These are phyloP conservation scores for Hypoxylon sp. DNA, from an alignment of 2,329 filamentous ascomycete species.

Conservation along the genomic window DNA sequence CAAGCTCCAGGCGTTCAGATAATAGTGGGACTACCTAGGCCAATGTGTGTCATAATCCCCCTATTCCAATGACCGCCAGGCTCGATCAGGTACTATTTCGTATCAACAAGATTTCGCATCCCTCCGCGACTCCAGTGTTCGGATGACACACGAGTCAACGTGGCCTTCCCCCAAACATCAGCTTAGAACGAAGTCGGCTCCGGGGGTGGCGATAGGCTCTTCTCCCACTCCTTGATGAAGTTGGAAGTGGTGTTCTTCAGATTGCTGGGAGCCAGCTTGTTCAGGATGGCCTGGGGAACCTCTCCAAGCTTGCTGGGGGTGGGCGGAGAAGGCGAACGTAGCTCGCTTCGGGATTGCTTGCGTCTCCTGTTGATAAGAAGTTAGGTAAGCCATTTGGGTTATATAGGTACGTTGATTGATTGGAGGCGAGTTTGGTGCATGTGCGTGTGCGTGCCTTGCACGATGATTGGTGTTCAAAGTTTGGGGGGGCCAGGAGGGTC, in stretches of 20 bases:
- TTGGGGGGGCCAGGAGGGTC: too few species aligned
- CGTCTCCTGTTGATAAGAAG: conserved; percentile 43
- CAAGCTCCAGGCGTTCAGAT: conserved; percentile 1
- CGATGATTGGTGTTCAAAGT: conserved; percentile 5
- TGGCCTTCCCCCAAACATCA: not conserved
- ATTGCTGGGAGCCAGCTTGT: conserved; percentile 76
- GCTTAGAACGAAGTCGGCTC: conserved; percentile 38
- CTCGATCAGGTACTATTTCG: conserved; percentile 4
- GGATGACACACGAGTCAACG: not conserved
- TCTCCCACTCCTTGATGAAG: conserved; percentile 92
- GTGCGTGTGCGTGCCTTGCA: conserved; percentile 41
- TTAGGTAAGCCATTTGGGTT: conserved; percentile 33
- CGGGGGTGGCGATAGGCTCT: conserved; percentile 67
- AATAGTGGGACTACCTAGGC: too few species aligned
- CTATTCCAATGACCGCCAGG: conserved; percentile 1
- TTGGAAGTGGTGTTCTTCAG: conserved; percentile 84
- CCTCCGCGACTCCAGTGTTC: conserved; percentile 5
- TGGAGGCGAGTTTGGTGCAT: too few species aligned
- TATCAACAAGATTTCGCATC: conserved; percentile 2
- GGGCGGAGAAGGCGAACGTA: conserved; percentile 40
- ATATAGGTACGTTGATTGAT: conserved; percentile 13
- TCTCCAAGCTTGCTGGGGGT: conserved; percentile 60
- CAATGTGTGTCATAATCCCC: conserved; percentile 10
- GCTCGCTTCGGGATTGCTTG: conserved; percentile 42
- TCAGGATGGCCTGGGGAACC: conserved; percentile 74